Percentiles rank a stretch among this genome's conserved stretches.
These are phyloP conservation scores for Mesembryanthemum crystallinum DNA, from an alignment of 148 eudicot genomes.

Conservation along the genomic window DNA sequence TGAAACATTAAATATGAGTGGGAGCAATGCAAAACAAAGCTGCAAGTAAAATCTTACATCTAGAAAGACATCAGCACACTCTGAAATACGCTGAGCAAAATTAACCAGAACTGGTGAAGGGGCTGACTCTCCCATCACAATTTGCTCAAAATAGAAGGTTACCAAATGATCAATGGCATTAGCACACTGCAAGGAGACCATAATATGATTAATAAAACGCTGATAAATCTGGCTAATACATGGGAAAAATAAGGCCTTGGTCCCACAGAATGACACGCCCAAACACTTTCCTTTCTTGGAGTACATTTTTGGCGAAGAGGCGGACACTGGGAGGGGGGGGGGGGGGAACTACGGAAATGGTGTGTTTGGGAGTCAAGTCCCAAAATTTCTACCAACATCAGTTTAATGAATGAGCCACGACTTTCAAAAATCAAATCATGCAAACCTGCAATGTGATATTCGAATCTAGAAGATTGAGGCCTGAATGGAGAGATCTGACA, in stretches of 20 bases:
- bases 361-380: background rate
- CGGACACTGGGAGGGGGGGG: background rate
- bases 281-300: background rate
- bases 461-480: constrained; percentile 66
- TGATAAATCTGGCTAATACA: background rate
- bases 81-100: constrained; percentile 67
- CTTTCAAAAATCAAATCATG: background rate
- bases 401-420: background rate
- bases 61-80: constrained; percentile 64
- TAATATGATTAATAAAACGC: background rate
- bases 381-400: background rate
- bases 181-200: constrained; percentile 59
- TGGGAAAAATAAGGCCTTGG: background rate
- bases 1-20: background rate
- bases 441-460: constrained; percentile 67
- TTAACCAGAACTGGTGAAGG: constrained; percentile 62
- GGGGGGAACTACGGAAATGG: background rate
- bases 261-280: background rate
- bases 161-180: constrained; percentile 79
- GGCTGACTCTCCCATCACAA: constrained; percentile 68
- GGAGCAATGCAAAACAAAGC: background rate
- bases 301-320: background rate
- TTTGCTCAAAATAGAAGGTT: constrained; percentile 72
- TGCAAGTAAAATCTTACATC: constrained; percentile 58
- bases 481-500: constrained; percentile 72